A percentile compares a stretch with the other conserved stretches of the same genome.
Evolutionary conservation across 129 eudicot species (phyloP).

Genomic region (Centrapalus pauciflorus): DNA sequence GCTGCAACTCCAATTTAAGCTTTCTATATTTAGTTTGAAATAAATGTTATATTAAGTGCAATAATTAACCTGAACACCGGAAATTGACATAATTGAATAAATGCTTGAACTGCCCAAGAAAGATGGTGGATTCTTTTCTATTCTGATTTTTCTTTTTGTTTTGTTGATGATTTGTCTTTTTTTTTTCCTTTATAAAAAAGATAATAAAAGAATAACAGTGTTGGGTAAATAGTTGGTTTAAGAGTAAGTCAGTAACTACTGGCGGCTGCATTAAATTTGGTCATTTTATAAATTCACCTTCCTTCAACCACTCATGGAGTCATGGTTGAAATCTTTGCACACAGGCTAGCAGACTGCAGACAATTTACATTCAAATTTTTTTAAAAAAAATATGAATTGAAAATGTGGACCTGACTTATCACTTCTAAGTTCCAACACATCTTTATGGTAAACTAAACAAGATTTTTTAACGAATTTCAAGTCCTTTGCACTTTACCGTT

Average conservation of each 20-base stretch:
- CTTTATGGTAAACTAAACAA: not conserved
- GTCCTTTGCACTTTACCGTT: not conserved
- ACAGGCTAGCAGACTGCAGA: constrained; percentile 25
- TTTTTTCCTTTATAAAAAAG: not conserved
- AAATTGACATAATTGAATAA: constrained; percentile 11
- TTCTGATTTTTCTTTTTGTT: constrained; percentile 5
- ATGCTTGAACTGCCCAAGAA: constrained; percentile 32
- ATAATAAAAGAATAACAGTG: not conserved
- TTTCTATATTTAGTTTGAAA: constrained; percentile 26
- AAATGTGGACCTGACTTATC: not conserved
- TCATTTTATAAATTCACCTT: constrained; percentile 16
- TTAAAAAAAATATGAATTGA: not conserved
- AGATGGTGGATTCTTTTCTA: constrained; percentile 13
- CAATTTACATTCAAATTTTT: constrained; percentile 19
- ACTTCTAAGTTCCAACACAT: not conserved
- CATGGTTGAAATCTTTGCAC: constrained; percentile 6
- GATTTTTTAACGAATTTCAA: not conserved
- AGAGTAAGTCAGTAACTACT: constrained; percentile 9
- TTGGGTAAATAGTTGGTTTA: constrained; percentile 8
- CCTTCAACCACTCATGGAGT: not conserved
- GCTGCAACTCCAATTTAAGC: constrained; percentile 19
- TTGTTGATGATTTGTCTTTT: constrained; percentile 3
- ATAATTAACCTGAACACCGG: constrained; percentile 19
- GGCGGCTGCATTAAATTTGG: constrained; percentile 11
- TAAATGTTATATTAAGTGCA: constrained; percentile 11